Evolutionary conservation across 129 eudicot species (phyloP).

Genomic region (Erigeron canadensis): DNA sequence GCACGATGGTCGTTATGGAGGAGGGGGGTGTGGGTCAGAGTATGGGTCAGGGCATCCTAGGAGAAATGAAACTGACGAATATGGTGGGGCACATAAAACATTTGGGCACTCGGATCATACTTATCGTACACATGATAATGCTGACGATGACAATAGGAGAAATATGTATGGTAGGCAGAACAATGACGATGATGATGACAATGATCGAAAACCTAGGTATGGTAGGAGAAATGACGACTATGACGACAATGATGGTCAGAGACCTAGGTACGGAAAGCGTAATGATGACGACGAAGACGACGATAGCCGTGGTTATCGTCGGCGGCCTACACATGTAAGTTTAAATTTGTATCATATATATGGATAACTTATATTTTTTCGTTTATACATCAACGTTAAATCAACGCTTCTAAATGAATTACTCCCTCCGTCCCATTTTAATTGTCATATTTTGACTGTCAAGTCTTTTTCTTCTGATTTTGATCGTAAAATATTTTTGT

Average conservation of each 20-base stretch:
- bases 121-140: background rate
- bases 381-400: too few relatives aligned
- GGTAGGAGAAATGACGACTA: conserved; percentile 37
- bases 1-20: conserved; percentile 34
- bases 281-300: conserved; percentile 31
- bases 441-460: too few relatives aligned
- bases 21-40: conserved; percentile 46
- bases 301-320: conserved; percentile 37
- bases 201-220: conserved; percentile 16
- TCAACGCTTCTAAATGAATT: too few relatives aligned
- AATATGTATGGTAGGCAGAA: conserved; percentile 27
- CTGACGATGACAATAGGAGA: background rate
- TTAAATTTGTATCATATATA: background rate
- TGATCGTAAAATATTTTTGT: too few relatives aligned
- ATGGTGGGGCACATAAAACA: background rate
- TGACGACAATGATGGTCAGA: conserved; percentile 40
- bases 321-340: conserved; percentile 69
- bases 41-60: conserved; percentile 54
- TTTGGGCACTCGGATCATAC: conserved; percentile 6
- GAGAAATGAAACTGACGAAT: conserved; percentile 21
- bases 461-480: too few relatives aligned
- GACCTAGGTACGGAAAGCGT: conserved; percentile 32
- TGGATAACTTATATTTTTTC: background rate
- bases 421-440: too few relatives aligned
- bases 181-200: conserved; percentile 21